Evolutionary conservation across 129 eudicot species (phyloP), one percentile per base, ranked within the genome.

Genomic region (Helianthus tuberosus): DNA sequence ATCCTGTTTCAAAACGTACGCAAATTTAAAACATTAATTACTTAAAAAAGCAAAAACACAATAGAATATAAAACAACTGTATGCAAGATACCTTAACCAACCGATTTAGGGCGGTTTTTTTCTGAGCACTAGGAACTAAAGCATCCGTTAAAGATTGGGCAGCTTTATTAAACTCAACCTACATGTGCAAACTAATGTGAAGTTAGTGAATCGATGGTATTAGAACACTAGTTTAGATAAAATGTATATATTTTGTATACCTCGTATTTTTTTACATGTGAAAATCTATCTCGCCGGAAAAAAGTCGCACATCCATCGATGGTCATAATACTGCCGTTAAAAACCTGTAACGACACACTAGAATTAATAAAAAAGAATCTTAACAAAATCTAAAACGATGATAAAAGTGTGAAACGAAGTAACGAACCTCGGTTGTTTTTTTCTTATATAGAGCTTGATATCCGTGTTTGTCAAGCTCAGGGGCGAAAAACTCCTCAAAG

Each of bases 81-180:
- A 77, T 44, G 59, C 41, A 71, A 57, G 11, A 47, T 76, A 90
- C 98, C 98, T 90, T 91, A 49, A 94, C 89, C 82, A 94, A 77
- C 63, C 99, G 87, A 84, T 72, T 83, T 71, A 94, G 48, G 25
- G 99, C 96, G 51, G 82, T 81, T 78, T 91, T 91, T 88, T 89
- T 91, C 82, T 94, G 99, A 75, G 89, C 81, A 81, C 73, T 83
- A 35, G 99, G 97, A 81, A 91, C 88, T 75, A 88, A 76, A 70
- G 97, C 99, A 72, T 94, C 97, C 15, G 97, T 91, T 73, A 94
- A 83, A 62, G 97, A 94, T 68, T 94, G 99, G 8, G 99, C 99
- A 81, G 99, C 99, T 84, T 90, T 94, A 71, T 94, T 94, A 64
- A 94, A 94, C 80, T 94, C 99, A 82, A 94, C 99, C 99, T 94